Evolutionary conservation across 768 basidiomycete species (phyloP).

Genomic region (Plicaturopsis crispa): DNA sequence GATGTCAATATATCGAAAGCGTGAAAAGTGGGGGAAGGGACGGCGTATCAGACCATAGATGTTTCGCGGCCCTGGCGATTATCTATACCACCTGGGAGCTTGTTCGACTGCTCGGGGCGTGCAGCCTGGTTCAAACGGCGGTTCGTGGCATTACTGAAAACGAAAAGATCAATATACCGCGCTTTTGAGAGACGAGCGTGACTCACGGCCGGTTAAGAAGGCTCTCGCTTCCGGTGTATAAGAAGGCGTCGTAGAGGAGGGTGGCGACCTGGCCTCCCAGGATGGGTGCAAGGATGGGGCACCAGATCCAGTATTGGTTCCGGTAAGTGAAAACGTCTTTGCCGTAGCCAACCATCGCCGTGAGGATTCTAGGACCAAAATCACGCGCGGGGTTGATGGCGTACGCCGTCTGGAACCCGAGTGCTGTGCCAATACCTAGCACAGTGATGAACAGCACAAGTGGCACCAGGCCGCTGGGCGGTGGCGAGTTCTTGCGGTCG

Average conservation of each 20-base stretch:
- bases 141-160: no score
- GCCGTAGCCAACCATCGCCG: conserved; percentile 68
- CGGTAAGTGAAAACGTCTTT: conserved; percentile 38
- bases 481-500: conserved; percentile 44
- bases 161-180: no score
- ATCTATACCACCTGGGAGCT: no score
- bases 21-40: no score
- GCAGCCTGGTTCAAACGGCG: no score
- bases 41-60: no score
- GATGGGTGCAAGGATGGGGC: conserved; percentile 52
- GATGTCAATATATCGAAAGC: no score
- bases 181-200: no score
- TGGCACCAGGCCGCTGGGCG: conserved; percentile 44
- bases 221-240: conserved; percentile 51
- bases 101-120: no score
- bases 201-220: conserved; percentile 47
- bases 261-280: conserved; percentile 48
- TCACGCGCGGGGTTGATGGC: conserved; percentile 70
- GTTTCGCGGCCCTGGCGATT: no score
- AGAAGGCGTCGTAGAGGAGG: conserved; percentile 48
- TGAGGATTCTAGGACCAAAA: conserved; percentile 60
- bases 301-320: conserved; percentile 72
- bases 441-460: conserved; percentile 47
- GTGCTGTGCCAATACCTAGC: conserved; percentile 47
- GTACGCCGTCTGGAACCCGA: conserved; percentile 60